A percentile compares a stretch with the other conserved stretches of the same genome.
Evolutionary conservation across 75 land plant species (phyloP).

Genomic region (Pinus albicaulis): DNA sequence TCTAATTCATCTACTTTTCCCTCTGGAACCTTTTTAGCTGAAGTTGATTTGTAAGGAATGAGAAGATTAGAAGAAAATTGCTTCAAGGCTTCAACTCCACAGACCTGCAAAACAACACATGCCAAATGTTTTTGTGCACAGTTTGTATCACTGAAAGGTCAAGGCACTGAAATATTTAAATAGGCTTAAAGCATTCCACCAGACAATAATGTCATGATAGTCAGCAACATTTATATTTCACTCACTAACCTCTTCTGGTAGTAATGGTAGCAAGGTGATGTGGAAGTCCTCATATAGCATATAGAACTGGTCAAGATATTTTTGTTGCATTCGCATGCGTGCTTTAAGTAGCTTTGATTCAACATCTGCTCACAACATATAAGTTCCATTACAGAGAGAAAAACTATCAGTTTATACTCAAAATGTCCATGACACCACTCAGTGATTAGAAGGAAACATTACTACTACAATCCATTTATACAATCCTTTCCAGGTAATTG

Average conservation of each 20-base stretch:
- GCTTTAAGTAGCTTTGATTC: slow-evolving; percentile 87
- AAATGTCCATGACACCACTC: no score
- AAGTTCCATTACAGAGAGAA: background rate
- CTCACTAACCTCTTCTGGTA: slow-evolving; percentile 77
- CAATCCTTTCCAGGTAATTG: no score
- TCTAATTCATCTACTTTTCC: slow-evolving; percentile 54
- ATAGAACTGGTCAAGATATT: slow-evolving; percentile 89
- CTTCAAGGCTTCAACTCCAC: slow-evolving; percentile 74
- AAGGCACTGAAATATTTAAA: slow-evolving; percentile 6
- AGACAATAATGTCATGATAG: background rate
- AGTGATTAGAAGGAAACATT: no score
- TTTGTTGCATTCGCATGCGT: slow-evolving; percentile 89
- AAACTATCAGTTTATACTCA: background rate
- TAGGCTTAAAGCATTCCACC: background rate
- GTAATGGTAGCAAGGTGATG: slow-evolving; percentile 83
- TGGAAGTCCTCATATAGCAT: slow-evolving; percentile 92
- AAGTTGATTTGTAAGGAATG: slow-evolving; percentile 51
- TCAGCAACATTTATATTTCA: background rate
- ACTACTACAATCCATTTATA: no score
- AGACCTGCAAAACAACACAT: slow-evolving; percentile 44
- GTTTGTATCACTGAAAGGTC: background rate
- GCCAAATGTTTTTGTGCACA: background rate
- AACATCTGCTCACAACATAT: slow-evolving; percentile 32
- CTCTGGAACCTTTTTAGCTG: slow-evolving; percentile 3
- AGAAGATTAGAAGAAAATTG: slow-evolving; percentile 56